Evolutionary conservation across 202 grass and related monocot species (phyloP).

Genomic region (Brachypodium distachyon): DNA sequence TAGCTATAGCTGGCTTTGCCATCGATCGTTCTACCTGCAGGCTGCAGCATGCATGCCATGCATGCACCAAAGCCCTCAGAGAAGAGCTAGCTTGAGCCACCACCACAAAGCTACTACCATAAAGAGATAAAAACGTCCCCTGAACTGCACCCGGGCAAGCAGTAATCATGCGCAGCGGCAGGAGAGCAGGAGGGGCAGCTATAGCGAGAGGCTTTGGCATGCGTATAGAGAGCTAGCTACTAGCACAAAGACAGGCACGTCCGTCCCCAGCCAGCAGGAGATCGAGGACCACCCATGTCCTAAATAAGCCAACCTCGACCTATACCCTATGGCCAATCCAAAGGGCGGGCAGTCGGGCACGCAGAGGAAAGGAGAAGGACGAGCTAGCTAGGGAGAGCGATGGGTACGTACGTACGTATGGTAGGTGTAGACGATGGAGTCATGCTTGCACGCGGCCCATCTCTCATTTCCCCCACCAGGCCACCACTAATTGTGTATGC

Average conservation of each 20-base stretch:
- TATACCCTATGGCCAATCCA: slow-evolving; percentile 30
- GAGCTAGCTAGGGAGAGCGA: too few species aligned
- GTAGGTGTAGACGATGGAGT: slow-evolving; percentile 14
- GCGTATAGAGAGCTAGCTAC: too few species aligned
- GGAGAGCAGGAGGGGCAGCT: background rate
- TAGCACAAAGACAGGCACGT: slow-evolving; percentile 16
- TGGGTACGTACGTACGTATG: slow-evolving; percentile 4
- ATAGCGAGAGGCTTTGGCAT: background rate
- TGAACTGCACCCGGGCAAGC: background rate
- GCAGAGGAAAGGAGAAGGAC: background rate
- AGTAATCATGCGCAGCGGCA: background rate
- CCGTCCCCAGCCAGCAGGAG: slow-evolving; percentile 47
- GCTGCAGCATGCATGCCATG: background rate
- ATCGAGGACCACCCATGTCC: slow-evolving; percentile 47
- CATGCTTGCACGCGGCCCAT: slow-evolving; percentile 40
- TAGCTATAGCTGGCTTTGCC: background rate
- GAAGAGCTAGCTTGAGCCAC: background rate
- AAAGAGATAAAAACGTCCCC: background rate
- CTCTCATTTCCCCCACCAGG: slow-evolving; percentile 31
- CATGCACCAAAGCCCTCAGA: too few species aligned
- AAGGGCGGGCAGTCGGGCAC: background rate
- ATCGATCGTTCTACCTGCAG: background rate
- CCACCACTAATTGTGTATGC: background rate
- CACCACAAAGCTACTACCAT: background rate
- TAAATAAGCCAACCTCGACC: slow-evolving; percentile 45